Base-by-base conservation (phyloP, 2,329 filamentous ascomycete genomes). In the Fusarium continuum region DNA sequence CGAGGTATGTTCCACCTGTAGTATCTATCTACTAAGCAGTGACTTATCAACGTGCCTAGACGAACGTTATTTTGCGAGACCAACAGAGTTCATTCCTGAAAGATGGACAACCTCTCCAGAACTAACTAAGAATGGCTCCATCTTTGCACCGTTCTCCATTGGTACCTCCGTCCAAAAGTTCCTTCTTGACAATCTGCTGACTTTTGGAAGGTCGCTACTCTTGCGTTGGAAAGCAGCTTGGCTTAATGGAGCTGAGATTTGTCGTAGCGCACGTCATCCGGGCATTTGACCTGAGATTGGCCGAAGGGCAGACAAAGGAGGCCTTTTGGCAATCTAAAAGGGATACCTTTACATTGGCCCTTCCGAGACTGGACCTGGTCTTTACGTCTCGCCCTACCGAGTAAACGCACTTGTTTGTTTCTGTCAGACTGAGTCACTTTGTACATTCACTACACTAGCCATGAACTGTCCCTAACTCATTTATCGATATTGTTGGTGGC, bases 11-110 rank as follows among this genome's bases (percentile, higher is more conserved):
- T 5, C 6, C n/a, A 3, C 8, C 6, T n/a, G 3, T 5, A n/a
- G 14, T 14, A 8, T 8, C 3, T 8, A n/a, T n/a, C 1, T 5
- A 7, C 17, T n/a, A 11, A 9, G 2, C 11, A 14, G 8, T 3
- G n/a, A 8, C 17, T 51, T 8, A 51, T 5, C 17, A 7, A 28
- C 2, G 4, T 10, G 3, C 8, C 4, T 20, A 50, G 53, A 43
- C 28, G 70, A 71, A 64, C 22, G 72, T 55, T 70, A 65, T 22
- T 77, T 76, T 54, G 70, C 61, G 29, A 41, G 46, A 3, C 63
- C 69, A 7, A 50, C 59, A 2, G 71, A 75, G 19, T 79, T 78
- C 44, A 69, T 79, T 6, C 77, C 77, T 3, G 76, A 79, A 47
- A 68, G 77, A 22, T 79, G 76, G 75, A 76, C 70, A 3, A 69